Conservation (phyloP, 2,329 filamentous ascomycete species). For the Epicoccum sorghinum region DNA sequence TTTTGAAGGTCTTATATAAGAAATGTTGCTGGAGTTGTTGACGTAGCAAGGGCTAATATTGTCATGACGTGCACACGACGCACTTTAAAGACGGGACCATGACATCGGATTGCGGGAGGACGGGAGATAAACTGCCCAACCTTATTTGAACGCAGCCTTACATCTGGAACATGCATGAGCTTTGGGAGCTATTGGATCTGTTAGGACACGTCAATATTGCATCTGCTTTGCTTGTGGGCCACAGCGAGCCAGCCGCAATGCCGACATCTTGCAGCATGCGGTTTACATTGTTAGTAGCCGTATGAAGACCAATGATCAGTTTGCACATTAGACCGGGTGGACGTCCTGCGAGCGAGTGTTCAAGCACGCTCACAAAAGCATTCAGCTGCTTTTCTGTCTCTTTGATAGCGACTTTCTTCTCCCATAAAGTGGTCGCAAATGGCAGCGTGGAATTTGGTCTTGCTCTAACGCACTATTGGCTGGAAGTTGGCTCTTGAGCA, state of each 20-base stretch:
- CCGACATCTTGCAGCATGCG: background rate
- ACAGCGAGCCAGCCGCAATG: background rate
- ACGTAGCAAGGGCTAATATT: constrained; percentile 24
- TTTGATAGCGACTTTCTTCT: too few relatives aligned
- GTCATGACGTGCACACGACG: constrained; percentile 40
- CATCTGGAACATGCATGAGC: too few relatives aligned
- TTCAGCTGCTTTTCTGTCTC: too few relatives aligned
- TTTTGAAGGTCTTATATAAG: constrained; percentile 18
- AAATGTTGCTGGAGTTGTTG: constrained; percentile 19
- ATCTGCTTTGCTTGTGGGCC: background rate
- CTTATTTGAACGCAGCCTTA: background rate
- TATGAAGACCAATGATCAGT: too few relatives aligned
- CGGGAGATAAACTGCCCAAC: background rate
- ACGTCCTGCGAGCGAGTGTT: too few relatives aligned
- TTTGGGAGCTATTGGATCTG: too few relatives aligned
- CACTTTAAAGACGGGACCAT: constrained; percentile 15
- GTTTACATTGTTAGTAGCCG: background rate
- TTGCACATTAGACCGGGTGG: too few relatives aligned
- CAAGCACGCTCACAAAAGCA: too few relatives aligned
- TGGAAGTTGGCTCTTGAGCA: too few relatives aligned
- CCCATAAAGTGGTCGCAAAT: too few relatives aligned
- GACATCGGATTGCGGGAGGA: constrained; percentile 4
- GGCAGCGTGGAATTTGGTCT: too few relatives aligned
- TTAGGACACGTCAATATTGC: background rate
- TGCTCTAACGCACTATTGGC: too few relatives aligned